Conservation (phyloP, 23 red algal species). For the Chondrus crispus region DNA sequence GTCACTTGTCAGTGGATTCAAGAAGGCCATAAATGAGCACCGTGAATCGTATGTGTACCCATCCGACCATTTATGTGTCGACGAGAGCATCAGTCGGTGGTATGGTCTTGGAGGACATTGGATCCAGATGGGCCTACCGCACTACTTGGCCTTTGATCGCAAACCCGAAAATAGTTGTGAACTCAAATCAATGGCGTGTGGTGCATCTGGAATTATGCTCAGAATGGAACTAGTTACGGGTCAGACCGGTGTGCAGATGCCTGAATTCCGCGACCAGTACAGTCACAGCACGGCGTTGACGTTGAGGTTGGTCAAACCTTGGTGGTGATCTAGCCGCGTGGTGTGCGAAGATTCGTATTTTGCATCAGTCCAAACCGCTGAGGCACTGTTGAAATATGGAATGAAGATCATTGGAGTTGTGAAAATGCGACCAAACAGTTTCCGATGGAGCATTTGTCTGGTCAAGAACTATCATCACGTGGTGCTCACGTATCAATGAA, state of each 20-base stretch:
- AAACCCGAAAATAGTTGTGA: not conserved
- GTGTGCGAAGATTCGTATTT: conserved; percentile 38
- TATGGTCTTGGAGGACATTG: conserved; percentile 3
- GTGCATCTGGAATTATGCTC: not conserved
- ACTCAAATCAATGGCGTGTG: not conserved
- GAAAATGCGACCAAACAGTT: conserved; percentile 13
- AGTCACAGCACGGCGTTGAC: not conserved
- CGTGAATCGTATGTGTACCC: not conserved
- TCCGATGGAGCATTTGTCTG: not conserved
- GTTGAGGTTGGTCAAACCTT: not conserved
- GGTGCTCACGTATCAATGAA: not conserved
- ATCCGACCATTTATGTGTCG: not conserved
- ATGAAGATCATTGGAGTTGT: conserved; percentile 19
- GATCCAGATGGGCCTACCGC: not conserved
- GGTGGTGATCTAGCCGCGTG: not conserved
- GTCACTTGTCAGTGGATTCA: not conserved
- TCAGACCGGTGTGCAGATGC: not conserved
- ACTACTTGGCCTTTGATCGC: not conserved
- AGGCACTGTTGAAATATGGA: not conserved
- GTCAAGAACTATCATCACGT: not conserved
- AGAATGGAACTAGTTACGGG: not conserved
- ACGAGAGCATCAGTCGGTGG: not conserved
- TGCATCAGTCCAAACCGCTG: conserved; percentile 33
- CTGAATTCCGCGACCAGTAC: not conserved
- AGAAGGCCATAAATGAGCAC: not conserved